Base-by-base conservation (phyloP, 1,139 yeast genomes). In the Yamadazyma dendronema region DNA sequence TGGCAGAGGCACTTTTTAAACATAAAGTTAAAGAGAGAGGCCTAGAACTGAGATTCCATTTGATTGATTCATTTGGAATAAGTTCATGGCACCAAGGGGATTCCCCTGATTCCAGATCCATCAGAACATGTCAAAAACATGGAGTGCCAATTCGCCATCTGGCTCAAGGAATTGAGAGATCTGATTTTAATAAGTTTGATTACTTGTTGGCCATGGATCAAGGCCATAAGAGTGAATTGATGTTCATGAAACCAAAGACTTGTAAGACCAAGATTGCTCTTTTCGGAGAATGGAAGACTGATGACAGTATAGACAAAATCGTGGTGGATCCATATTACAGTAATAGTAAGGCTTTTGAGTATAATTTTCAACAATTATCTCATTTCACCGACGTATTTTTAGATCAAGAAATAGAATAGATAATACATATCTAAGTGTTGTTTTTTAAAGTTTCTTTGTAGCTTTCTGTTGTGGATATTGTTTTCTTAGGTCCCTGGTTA, bases 291-390 rank as follows among this genome's bases (percentile, higher is more conserved):
- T 89, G 81, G 82, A 72, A 78, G 43, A 74, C 77, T 1, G 79
- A 77, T 48, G 50, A 60, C 8, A 56, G 63, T 29, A 77, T 72
- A 47, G 70, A 70, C 17, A 67, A 61, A 33, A 75, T 85, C 26
- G 92, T 90, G 5, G 85, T 79, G 37, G 97, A 90, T 58, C 97
- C 97, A 1, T 90, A 90, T 61, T 90, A 89, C 51, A 97, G 97
- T 3, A 96, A 95, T 1, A 65, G 64, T 22, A 74, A 78, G 47
- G 96, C 96, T 3, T 90, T 90, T 56, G 94, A 86, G 56, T 72
- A 67, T 43, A 88, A 86, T 58, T 89, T 81, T 56, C 54, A 73
- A 41, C 97, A 90, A 56, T 70, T 89, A 38, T 54, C 65, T 12
- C 90, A 85, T 52, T 90, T 90, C 54, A 77, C 84, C 40, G 77